These are phyloP conservation scores for Cercophora scortea DNA, from an alignment of 495 filamentous ascomycete species.

Conservation along the genomic window DNA sequence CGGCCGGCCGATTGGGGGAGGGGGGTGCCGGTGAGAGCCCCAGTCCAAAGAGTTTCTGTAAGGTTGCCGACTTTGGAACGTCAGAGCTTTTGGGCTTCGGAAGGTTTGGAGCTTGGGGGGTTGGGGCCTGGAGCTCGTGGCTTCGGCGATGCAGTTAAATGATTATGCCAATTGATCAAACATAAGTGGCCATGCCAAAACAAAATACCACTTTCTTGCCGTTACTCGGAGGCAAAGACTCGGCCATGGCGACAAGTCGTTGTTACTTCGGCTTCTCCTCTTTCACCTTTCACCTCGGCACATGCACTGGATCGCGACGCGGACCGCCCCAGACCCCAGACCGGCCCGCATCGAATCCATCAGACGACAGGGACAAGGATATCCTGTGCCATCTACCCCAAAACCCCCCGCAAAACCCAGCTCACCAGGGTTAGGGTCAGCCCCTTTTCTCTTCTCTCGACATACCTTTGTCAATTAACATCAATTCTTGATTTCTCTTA, in stretches of 20 bases:
- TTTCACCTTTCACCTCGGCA: conserved; percentile 17
- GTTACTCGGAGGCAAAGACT: background rate
- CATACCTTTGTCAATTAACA: background rate
- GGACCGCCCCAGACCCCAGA: background rate
- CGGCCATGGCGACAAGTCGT: background rate
- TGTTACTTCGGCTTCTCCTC: background rate
- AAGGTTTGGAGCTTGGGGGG: background rate
- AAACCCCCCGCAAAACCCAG: conserved; percentile 5
- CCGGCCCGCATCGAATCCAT: conserved; percentile 1
- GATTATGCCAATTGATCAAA: background rate
- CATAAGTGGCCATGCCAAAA: background rate
- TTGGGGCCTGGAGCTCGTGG: background rate
- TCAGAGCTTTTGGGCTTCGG: background rate
- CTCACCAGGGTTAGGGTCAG: background rate
- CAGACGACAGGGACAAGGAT: background rate
- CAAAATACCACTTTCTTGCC: background rate
- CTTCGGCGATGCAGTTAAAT: background rate
- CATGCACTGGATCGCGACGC: background rate
- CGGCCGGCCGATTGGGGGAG: background rate
- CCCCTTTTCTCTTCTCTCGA: background rate
- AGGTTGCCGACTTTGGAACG: background rate
- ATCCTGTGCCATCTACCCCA: background rate
- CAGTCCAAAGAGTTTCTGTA: background rate
- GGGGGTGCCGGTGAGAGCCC: background rate
- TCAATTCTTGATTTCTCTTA: background rate